phyloP scores from a whole-genome alignment of 2,329 filamentous ascomycete genomes.

The Ascochyta fabae region DNA sequence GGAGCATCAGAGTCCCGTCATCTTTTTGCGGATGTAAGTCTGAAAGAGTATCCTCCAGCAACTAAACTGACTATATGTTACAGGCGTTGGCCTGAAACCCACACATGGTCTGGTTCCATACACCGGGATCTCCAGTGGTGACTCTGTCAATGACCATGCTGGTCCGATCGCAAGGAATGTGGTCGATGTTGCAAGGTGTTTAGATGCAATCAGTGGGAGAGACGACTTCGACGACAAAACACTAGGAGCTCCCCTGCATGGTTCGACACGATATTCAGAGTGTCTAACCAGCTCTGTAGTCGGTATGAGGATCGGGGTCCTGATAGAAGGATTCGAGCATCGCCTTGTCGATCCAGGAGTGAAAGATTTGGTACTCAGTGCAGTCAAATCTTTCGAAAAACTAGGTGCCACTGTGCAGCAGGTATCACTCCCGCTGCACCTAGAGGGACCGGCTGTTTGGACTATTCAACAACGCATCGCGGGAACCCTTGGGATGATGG shows the following conservation, averaged over 20 bases:
- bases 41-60: no score
- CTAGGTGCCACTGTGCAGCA: conserved; percentile 56
- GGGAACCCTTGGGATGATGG: conserved; percentile 2
- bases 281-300: conserved; percentile 22
- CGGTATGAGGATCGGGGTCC: conserved; percentile 36
- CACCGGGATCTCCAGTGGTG: conserved; percentile 52
- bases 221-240: conserved; percentile 42
- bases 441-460: conserved; percentile 49
- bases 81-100: conserved; percentile 52
- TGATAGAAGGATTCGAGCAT: conserved; percentile 36
- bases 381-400: conserved; percentile 27
- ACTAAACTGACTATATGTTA: no score
- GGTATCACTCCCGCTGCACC: conserved; percentile 39
- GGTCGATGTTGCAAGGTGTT: conserved; percentile 30
- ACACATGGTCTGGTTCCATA: conserved; percentile 60
- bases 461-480: conserved; percentile 40
- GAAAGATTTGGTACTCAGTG: conserved; percentile 51
- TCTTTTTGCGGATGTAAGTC: conserved; percentile 32
- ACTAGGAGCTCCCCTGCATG: conserved; percentile 34
- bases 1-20: conserved; percentile 48
- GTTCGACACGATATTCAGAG: conserved; percentile 28
- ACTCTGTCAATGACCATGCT: conserved; percentile 54
- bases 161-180: conserved; percentile 42
- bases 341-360: conserved; percentile 49
- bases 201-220: conserved; percentile 40